Evolutionary conservation across 139 green algal species (phyloP), one percentile per base, ranked within the genome.

Genomic region (Closterium sp.): DNA sequence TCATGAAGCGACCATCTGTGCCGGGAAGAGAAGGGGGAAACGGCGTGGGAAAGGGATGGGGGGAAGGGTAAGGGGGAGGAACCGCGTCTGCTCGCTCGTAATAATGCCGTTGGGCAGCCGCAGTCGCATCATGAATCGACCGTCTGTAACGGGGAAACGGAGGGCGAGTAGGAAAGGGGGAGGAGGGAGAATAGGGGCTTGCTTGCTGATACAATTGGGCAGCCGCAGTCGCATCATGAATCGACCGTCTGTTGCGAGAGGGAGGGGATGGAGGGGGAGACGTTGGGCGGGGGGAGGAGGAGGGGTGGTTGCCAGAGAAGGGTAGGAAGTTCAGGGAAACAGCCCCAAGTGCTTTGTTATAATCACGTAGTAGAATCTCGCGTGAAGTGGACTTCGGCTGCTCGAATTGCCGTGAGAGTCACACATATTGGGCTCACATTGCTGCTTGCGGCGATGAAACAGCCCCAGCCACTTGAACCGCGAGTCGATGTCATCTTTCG

Each of bases 151-250:
- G 17, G 89, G 28, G 89, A 88, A 62, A 88, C 11, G 88, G 86
- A 11, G 70, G 19, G 13, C 7, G 86, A 91, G 9, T n/a, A n/a
- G n/a, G n/a, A n/a, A n/a, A n/a, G n/a, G n/a, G n/a, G n/a, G 79
- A 86, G 79, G 22, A 9, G 27, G 5, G 79, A 9, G 6, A 9
- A 10, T n/a, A n/a, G n/a, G n/a, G n/a, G n/a, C n/a, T n/a, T n/a
- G n/a, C n/a, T n/a, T n/a, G n/a, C n/a, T 91, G 93, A 99, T 96
- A 21, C 98, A 97, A 89, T 98, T 98, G 88, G 98, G 97, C 4
- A 99, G 94, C 96, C 98, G 96, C n/a, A 99, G 95, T 30, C 98
- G 97, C 97, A 99, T 99, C 98, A 99, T 99, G 96, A 99, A 99
- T 42, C 96, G 97, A 24, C 97, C 97, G 7, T 97, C 86, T 92